A percentile compares a stretch with the other conserved stretches of the same genome.
Evolutionary conservation across 495 filamentous ascomycete genomes (phyloP).

Genomic region (Aspergillus sclerotiicarbonarius): DNA sequence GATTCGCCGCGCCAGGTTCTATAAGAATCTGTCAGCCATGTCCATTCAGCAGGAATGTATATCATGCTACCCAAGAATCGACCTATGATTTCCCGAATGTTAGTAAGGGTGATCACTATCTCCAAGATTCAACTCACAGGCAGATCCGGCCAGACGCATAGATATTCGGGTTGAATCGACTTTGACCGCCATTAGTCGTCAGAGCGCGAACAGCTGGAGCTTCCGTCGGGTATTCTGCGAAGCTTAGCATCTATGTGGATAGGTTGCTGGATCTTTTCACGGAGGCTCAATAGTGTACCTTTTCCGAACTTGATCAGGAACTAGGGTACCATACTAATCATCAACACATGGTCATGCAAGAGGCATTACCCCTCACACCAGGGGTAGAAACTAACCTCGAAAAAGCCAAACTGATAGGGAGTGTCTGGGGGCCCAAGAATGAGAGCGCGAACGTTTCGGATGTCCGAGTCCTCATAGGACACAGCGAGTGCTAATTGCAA

Average conservation of each 20-base stretch:
- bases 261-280: background rate
- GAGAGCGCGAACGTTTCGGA: slow-evolving; percentile 82
- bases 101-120: slow-evolving; percentile 9
- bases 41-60: background rate
- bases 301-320: slow-evolving; percentile 25
- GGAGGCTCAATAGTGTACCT: slow-evolving; percentile 4
- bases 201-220: slow-evolving; percentile 71
- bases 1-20: slow-evolving; percentile 91
- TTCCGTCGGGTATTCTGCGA: slow-evolving; percentile 79
- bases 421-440: slow-evolving; percentile 93
- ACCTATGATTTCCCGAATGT: slow-evolving; percentile 48
- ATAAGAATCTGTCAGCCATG: slow-evolving; percentile 20
- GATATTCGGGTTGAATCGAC: slow-evolving; percentile 96
- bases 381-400: slow-evolving; percentile 61
- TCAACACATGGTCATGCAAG: background rate
- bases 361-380: background rate
- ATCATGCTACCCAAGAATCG: slow-evolving; percentile 75
- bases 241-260: background rate
- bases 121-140: slow-evolving; percentile 54
- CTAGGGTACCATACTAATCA: slow-evolving; percentile 7
- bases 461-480: slow-evolving; percentile 78
- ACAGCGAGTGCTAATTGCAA: slow-evolving; percentile 71
- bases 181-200: slow-evolving; percentile 84
- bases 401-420: slow-evolving; percentile 96
- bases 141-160: slow-evolving; percentile 90